These are phyloP conservation scores for Linaria vulgaris DNA, from an alignment of 257 asterid genomes.

Conservation along the genomic window DNA sequence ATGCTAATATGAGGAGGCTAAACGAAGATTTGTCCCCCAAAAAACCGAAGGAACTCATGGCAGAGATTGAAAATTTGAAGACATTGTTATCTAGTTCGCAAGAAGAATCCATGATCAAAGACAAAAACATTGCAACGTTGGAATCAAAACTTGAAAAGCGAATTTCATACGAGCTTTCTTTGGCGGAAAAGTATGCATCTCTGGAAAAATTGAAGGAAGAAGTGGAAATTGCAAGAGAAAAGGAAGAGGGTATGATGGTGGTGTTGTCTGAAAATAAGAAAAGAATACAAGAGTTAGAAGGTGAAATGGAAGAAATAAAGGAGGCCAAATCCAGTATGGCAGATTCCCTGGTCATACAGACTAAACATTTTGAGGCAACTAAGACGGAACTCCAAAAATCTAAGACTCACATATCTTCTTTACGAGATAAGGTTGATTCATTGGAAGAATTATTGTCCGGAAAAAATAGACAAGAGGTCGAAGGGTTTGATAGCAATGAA, in stretches of 20 bases:
- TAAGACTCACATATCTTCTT: slow-evolving; percentile 39
- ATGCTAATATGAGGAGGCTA: slow-evolving; percentile 30
- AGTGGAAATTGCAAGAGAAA: slow-evolving; percentile 31
- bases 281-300: slow-evolving; percentile 50
- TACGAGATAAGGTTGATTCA: slow-evolving; percentile 38
- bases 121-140: slow-evolving; percentile 41
- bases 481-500: slow-evolving; percentile 22
- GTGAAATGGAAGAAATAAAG: slow-evolving; percentile 39
- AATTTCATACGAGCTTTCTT: slow-evolving; percentile 35
- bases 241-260: slow-evolving; percentile 26
- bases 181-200: slow-evolving; percentile 38
- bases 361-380: slow-evolving; percentile 43
- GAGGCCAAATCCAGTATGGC: slow-evolving; percentile 38
- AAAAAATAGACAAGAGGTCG: too few species aligned
- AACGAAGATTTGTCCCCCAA: slow-evolving; percentile 28
- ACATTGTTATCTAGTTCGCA: slow-evolving; percentile 30
- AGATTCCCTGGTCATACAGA: slow-evolving; percentile 36
- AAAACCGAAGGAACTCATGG: slow-evolving; percentile 26
- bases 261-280: slow-evolving; percentile 29
- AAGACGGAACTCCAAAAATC: slow-evolving; percentile 57
- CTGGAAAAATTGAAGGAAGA: slow-evolving; percentile 43
- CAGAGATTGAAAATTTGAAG: slow-evolving; percentile 47
- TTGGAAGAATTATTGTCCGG: slow-evolving; percentile 17
- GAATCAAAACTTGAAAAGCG: slow-evolving; percentile 39
- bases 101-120: slow-evolving; percentile 48